Base-by-base conservation (phyloP, 2,329 filamentous ascomycete genomes). In the Aspergillus awamori region DNA sequence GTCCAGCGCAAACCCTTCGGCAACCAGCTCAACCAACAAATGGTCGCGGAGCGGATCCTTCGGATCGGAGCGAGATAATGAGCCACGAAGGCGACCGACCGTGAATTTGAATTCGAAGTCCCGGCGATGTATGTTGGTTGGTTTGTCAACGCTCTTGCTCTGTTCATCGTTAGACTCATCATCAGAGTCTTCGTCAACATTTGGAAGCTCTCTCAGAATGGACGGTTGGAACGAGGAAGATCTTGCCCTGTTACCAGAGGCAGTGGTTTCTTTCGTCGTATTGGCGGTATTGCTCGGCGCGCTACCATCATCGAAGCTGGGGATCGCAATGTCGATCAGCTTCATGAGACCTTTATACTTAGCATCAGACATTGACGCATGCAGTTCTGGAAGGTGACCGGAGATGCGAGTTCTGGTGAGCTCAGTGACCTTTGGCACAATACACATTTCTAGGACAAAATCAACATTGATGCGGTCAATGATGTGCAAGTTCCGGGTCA, bases 341-440 rank as follows among this genome's bases (percentile, higher is more conserved):
- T 88, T 93, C 95, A 99, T 99, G 62, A 99, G 77, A 49, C 87
- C 93, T 80, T 98, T 99, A 81, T 99, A 99, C 75, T 99, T 99
- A 39, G 88, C 88, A 70, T 99, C 96, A 0, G 95, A 98, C 39
- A 96, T 89, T 0, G 91, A 91, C 10, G 91, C 95, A 74, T 98
- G 94, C 1, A 99, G 83, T 56, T 98, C 88, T 0, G 96, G 95
- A 57, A 99, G 82, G 69, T 96, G 92, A 2, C 95, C 95, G 1
- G 93, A 96, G 36, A 99, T 87, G 63, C 92, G 90, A 67, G 97
- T 89, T 70, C 95, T 95, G 13, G 95, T 96, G 53, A 99, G 81
- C 65, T 97, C 96, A 0, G 94, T 90, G 0, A 92, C 92, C 73
- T 97, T 97, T 0, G 95, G 95, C n/a, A 99, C 82, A 67, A 99